Percentiles rank a stretch among this genome's conserved stretches.
Conservation (phyloP, 768 basidiomycete species). For the Leccinum disarticulatum region DNA sequence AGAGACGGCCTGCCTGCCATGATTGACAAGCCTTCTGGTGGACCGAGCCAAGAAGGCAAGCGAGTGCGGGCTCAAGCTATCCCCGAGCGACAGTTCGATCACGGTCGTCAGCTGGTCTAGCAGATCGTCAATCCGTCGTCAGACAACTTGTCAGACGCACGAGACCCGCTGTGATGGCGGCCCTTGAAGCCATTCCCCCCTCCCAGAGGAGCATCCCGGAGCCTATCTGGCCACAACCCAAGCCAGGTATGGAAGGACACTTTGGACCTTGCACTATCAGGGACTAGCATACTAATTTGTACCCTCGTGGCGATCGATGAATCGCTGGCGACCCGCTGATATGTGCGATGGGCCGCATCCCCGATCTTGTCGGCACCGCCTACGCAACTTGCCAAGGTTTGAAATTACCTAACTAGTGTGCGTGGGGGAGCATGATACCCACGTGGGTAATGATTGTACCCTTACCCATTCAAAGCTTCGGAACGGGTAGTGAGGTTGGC, state of each 20-base stretch:
- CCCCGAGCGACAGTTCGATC: constrained; percentile 13
- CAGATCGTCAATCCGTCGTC: constrained; percentile 9
- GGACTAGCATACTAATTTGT: constrained; percentile 6
- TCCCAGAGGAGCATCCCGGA: background rate
- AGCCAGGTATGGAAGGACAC: constrained; percentile 4
- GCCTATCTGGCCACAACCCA: constrained; percentile 13
- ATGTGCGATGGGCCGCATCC: constrained; percentile 20
- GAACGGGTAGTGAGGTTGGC: background rate
- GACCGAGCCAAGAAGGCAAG: background rate
- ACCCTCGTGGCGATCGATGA: constrained; percentile 25
- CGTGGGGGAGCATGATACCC: background rate
- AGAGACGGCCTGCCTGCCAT: background rate
- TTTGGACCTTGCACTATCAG: constrained; percentile 13
- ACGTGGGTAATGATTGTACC: constrained; percentile 8
- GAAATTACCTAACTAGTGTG: constrained; percentile 5
- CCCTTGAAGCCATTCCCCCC: background rate
- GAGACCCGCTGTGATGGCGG: background rate
- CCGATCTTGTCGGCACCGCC: constrained; percentile 18
- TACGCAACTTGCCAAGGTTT: background rate
- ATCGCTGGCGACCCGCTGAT: constrained; percentile 13
- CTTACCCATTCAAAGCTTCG: background rate
- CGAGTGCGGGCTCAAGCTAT: constrained; percentile 5
- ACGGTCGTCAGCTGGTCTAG: background rate
- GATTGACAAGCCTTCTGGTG: constrained; percentile 1
- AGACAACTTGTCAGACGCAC: background rate